Evolutionary conservation across 352 stramenopile species (phyloP).

Genomic region (Elongisporangium anandrum): DNA sequence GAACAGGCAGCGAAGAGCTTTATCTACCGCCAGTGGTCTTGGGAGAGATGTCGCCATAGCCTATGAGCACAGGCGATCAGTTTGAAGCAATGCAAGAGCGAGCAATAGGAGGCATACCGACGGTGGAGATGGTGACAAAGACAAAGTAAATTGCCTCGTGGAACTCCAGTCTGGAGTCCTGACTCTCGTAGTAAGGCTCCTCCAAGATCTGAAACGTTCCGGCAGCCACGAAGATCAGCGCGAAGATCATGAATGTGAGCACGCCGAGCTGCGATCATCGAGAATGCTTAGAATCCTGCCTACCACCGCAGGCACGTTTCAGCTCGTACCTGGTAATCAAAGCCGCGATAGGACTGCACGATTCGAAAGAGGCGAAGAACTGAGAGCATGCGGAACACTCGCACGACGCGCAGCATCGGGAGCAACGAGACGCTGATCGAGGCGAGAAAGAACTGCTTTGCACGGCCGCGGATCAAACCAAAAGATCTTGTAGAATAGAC

Average conservation of each 20-base stretch:
- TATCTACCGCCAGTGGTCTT: slow-evolving; percentile 34
- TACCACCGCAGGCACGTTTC: neutral
- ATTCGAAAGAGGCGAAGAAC: slow-evolving; percentile 58
- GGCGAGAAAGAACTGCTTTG: slow-evolving; percentile 27
- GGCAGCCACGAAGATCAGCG: slow-evolving; percentile 52
- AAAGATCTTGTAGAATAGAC: slow-evolving; percentile 1
- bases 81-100: neutral
- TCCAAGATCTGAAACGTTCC: slow-evolving; percentile 56
- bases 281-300: neutral
- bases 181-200: slow-evolving; percentile 41
- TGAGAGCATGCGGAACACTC: slow-evolving; percentile 52
- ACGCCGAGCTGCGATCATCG: slow-evolving; percentile 23
- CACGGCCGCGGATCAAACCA: neutral
- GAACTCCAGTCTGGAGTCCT: slow-evolving; percentile 34
- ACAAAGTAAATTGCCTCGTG: slow-evolving; percentile 68
- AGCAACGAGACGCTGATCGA: slow-evolving; percentile 30
- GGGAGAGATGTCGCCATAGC: slow-evolving; percentile 56
- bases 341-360: slow-evolving; percentile 45
- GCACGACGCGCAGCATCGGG: slow-evolving; percentile 42
- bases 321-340: slow-evolving; percentile 39
- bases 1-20: too few species aligned
- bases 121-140: slow-evolving; percentile 59
- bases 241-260: slow-evolving; percentile 50
- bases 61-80: slow-evolving; percentile 1
- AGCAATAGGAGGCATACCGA: slow-evolving; percentile 11